Evolutionary conservation across 2,329 filamentous ascomycete species (phyloP).

Genomic region (Fusarium miscanthi): DNA sequence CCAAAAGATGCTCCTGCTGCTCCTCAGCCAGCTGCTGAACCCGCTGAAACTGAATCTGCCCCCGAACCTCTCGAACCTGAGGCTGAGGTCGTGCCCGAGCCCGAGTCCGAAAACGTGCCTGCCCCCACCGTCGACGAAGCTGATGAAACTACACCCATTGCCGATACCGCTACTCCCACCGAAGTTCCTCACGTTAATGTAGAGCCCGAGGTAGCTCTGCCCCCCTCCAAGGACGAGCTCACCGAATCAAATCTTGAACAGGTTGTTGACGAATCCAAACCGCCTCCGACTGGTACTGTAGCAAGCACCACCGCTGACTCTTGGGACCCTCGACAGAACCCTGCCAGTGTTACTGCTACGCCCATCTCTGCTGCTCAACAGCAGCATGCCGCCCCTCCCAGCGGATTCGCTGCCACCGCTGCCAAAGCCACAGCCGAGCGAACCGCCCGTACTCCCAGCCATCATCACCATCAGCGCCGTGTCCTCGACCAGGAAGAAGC

Average conservation of each 20-base stretch:
- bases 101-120: slow-evolving; percentile 49
- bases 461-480: slow-evolving; percentile 73
- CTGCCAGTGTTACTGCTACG: slow-evolving; percentile 71
- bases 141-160: slow-evolving; percentile 47
- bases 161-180: slow-evolving; percentile 46
- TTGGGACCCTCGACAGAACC: slow-evolving; percentile 75
- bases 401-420: slow-evolving; percentile 82
- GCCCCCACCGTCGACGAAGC: slow-evolving; percentile 46
- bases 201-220: slow-evolving; percentile 60
- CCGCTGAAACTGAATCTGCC: slow-evolving; percentile 52
- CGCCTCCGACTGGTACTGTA: slow-evolving; percentile 81
- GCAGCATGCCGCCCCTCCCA: slow-evolving; percentile 68
- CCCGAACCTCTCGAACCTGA: slow-evolving; percentile 50
- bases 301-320: slow-evolving; percentile 92
- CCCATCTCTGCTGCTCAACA: slow-evolving; percentile 73
- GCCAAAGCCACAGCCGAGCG: slow-evolving; percentile 78
- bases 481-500: slow-evolving; percentile 96
- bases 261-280: slow-evolving; percentile 82
- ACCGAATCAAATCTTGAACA: slow-evolving; percentile 94
- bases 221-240: slow-evolving; percentile 82
- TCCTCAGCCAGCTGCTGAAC: slow-evolving; percentile 54
- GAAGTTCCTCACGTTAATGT: slow-evolving; percentile 42
- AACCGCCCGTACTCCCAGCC: slow-evolving; percentile 77
- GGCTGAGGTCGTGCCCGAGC: slow-evolving; percentile 47
- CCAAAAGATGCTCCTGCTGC: slow-evolving; percentile 61